Base-by-base conservation (phyloP, 768 basidiomycete genomes). In the Gymnopilus dilepis region DNA sequence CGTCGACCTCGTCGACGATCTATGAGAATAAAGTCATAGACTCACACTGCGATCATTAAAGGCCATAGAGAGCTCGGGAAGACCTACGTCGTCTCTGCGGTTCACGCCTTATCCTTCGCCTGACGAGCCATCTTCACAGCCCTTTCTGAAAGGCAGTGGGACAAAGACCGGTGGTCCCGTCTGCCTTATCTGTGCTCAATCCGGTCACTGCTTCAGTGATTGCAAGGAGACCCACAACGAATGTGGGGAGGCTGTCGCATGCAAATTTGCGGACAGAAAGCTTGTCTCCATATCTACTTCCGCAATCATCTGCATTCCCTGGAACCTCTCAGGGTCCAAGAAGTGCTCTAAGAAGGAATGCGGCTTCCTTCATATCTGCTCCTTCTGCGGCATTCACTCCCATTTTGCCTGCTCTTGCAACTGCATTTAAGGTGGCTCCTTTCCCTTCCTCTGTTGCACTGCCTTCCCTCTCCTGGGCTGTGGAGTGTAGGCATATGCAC, bases 341-440 rank as follows among this genome's bases (percentile, higher is more conserved):
- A 26, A 53, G 15, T 60, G 62, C 33, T 6, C 12, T 24, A 28
- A 30, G 22, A 60, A 51, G 28, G 50, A 30, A 2, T 22, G 6
- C 15, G 7, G 6, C 43, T 7, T 17, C 2, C 1, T 37, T 37
- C 62, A 64, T 19, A n/a, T 17, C 6, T 60, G 58, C 41, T 43
- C 63, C 30, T 59, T 59, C 58, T 63, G 53, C n/a, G 58, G 52
- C 15, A 12, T 38, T 22, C 12, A 47, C 2, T 17, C 55, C 24
- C 63, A 64, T n/a, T 34, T 41, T 15, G 69, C 72, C 13, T 63
- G 56, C 40, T 66, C 68, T 11, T 51, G 66, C 37, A 34, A 34
- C 22, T 47, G 43, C 33, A 9, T 37, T 24, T 34, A 12, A 34
- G 6, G 33, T 12, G 12, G 6, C 12, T 34, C 33, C 33, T 12